Conservation (phyloP, 495 filamentous ascomycete genomes). For the Cairneyella variabilis region DNA sequence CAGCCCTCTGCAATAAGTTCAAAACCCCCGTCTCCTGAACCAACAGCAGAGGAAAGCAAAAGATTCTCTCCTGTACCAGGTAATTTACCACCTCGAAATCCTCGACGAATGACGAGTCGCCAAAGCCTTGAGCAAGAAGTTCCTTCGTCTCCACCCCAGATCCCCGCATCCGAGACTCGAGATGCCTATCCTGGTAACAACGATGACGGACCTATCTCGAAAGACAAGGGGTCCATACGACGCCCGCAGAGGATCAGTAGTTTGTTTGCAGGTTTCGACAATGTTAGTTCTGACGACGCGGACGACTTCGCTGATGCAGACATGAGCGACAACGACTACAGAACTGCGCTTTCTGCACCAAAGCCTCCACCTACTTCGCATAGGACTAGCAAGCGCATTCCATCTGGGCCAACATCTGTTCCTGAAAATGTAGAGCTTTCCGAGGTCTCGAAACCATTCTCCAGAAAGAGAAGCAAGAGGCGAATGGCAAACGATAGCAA, state of each 20-base stretch:
- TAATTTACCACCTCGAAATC: conserved; percentile 48
- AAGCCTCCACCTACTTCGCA: conserved; percentile 34
- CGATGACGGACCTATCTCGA: conserved; percentile 71
- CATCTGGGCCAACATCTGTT: conserved; percentile 20
- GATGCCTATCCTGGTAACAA: conserved; percentile 79
- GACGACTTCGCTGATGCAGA: conserved; percentile 57
- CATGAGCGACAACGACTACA: conserved; percentile 60
- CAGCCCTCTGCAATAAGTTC: conserved; percentile 67
- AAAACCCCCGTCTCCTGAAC: conserved; percentile 46
- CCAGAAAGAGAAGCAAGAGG: conserved; percentile 7
- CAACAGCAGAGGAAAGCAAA: conserved; percentile 30
- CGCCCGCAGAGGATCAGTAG: conserved; percentile 73
- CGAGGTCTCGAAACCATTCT: conserved; percentile 16
- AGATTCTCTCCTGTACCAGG: conserved; percentile 47
- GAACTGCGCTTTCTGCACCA: conserved; percentile 61
- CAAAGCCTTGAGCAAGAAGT: conserved; percentile 39
- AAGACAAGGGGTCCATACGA: conserved; percentile 54
- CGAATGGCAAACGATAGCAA: conserved; percentile 10
- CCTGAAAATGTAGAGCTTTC: conserved; percentile 23
- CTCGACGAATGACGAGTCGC: conserved; percentile 42
- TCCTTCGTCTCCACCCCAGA: conserved; percentile 42
- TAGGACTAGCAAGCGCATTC: conserved; percentile 35
- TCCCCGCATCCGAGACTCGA: conserved; percentile 38
- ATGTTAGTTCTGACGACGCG: conserved; percentile 54
- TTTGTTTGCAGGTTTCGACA: conserved; percentile 79